Evolutionary conservation across 441 rosid genomes (phyloP).

Genomic region (Mallotus repandus): DNA sequence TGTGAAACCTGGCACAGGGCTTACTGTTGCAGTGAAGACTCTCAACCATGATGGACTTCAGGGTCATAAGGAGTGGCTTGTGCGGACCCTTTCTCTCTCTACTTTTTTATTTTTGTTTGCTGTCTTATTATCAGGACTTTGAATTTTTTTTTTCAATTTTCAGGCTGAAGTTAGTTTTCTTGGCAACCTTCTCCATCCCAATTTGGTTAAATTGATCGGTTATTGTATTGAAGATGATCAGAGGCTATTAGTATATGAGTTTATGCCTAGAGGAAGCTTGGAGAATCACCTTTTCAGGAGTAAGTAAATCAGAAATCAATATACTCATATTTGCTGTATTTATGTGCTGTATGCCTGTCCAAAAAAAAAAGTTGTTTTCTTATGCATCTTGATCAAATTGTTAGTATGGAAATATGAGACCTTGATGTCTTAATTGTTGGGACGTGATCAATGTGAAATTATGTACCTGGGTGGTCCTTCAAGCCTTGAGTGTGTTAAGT

Average conservation of each 20-base stretch:
- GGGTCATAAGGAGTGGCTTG: slow-evolving; percentile 58
- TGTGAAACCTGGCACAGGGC: slow-evolving; percentile 55
- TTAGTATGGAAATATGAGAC: too few relatives aligned
- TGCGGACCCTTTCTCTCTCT: slow-evolving; percentile 22
- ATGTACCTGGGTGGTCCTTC: background rate
- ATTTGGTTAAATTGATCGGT: slow-evolving; percentile 46
- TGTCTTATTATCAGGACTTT: background rate
- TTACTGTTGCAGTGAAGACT: slow-evolving; percentile 52
- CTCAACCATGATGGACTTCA: slow-evolving; percentile 54
- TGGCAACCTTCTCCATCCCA: slow-evolving; percentile 42
- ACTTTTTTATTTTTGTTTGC: slow-evolving; percentile 1
- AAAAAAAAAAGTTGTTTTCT: too few relatives aligned
- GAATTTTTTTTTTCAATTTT: slow-evolving; percentile 26
- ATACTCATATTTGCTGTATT: background rate
- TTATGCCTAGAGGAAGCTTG: slow-evolving; percentile 52
- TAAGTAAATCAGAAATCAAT: slow-evolving; percentile 21
- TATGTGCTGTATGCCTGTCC: background rate
- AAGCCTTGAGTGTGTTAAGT: background rate
- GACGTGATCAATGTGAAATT: background rate
- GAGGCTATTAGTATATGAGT: slow-evolving; percentile 41
- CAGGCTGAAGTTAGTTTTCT: slow-evolving; percentile 53
- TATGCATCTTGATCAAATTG: background rate
- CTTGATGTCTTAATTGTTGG: background rate
- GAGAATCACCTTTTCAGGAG: slow-evolving; percentile 51
- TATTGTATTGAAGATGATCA: slow-evolving; percentile 50